These are phyloP conservation scores for Fusarium anthophilum DNA, from an alignment of 2,329 filamentous ascomycete genomes.

Conservation along the genomic window DNA sequence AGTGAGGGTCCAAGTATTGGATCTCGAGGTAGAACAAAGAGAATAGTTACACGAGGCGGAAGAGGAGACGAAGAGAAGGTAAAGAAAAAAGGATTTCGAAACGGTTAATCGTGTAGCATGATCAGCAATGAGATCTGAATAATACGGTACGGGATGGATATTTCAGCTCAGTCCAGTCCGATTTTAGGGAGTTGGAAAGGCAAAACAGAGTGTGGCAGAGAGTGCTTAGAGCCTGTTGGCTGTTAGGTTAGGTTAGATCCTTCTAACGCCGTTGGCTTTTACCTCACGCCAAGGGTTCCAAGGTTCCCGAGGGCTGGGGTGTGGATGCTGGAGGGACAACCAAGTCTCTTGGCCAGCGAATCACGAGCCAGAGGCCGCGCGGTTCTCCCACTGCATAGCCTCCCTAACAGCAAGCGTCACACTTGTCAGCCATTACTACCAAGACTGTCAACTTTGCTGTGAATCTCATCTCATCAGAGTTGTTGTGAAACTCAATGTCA, in stretches of 20 bases:
- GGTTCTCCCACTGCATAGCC: constrained; percentile 30
- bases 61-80: not conserved
- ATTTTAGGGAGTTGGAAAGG: not conserved
- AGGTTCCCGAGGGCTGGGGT: constrained; percentile 14
- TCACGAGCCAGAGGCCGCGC: constrained; percentile 24
- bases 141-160: not conserved
- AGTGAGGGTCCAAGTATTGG: not conserved
- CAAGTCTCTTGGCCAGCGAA: constrained; percentile 27
- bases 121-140: constrained; percentile 19
- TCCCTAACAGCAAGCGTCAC: constrained; percentile 6
- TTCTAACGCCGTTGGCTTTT: not conserved
- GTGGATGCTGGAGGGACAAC: constrained; percentile 31
- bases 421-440: not conserved
- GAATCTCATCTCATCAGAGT: constrained; percentile 6
- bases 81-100: not conserved
- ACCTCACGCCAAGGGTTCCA: constrained; percentile 19
- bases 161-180: not conserved
- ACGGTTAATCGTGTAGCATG: not conserved
- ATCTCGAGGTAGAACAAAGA: not conserved
- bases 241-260: not conserved
- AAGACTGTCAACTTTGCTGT: not conserved
- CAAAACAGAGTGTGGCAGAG: constrained; percentile 34
- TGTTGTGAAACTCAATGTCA: constrained; percentile 2
- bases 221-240: not conserved
- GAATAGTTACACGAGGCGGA: not conserved